Percentiles rank a stretch among this genome's conserved stretches.
Evolutionary conservation across 345 rosid genomes (phyloP).

Genomic region (Fremontodendron californicum): DNA sequence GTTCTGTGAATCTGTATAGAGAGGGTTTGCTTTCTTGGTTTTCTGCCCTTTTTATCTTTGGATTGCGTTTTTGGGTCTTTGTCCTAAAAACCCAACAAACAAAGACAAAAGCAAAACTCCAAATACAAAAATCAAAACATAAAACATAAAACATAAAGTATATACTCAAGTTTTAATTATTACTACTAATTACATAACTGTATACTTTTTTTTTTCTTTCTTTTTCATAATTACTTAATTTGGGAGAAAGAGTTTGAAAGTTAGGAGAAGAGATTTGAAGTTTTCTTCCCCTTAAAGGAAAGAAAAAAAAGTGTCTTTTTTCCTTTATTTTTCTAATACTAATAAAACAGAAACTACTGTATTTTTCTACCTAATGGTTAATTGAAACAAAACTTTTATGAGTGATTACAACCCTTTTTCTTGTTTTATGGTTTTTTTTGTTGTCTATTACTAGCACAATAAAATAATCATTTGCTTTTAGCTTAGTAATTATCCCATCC

Average conservation of each 20-base stretch:
- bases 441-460: neutral
- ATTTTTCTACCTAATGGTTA: neutral
- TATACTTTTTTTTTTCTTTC: too few relatives aligned
- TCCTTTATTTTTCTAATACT: neutral
- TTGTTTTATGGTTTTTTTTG: neutral
- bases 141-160: too few relatives aligned
- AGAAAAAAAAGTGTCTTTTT: neutral
- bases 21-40: neutral
- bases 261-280: neutral
- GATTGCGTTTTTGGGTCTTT: neutral
- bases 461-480: neutral
- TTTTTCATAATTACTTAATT: neutral
- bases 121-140: neutral
- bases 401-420: neutral
- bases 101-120: neutral
- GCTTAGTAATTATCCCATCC: neutral
- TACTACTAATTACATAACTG: too few relatives aligned
- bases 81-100: constrained; percentile 2
- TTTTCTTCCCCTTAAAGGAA: too few relatives aligned
- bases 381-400: neutral
- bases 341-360: neutral
- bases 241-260: neutral
- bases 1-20: too few relatives aligned
- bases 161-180: neutral
- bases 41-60: constrained; percentile 7